Evolutionary conservation across 208 protist genomes (phyloP).

Genomic region (Angomonas desouzai): DNA sequence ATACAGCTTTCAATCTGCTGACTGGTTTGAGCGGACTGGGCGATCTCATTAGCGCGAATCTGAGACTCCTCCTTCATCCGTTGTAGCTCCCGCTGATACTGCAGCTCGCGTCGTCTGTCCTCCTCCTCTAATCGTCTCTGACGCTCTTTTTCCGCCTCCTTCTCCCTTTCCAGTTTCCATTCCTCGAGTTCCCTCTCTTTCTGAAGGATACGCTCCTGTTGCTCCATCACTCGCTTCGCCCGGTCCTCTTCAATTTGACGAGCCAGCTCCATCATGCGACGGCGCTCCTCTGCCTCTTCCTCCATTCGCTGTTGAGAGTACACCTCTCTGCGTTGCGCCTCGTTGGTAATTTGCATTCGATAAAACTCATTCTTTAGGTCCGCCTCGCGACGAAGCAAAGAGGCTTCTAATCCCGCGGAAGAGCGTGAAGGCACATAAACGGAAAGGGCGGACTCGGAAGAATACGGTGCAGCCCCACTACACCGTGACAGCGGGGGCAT

Average conservation of each 20-base stretch:
- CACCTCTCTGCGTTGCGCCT: slow-evolving; percentile 33
- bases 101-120: slow-evolving; percentile 61
- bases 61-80: slow-evolving; percentile 61
- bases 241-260: slow-evolving; percentile 60
- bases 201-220: slow-evolving; percentile 61
- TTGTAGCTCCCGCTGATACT: slow-evolving; percentile 66
- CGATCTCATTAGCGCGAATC: slow-evolving; percentile 20
- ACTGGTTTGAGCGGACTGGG: slow-evolving; percentile 30
- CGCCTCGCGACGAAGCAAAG: slow-evolving; percentile 58
- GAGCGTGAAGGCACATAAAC: background rate
- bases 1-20: slow-evolving; percentile 35
- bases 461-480: slow-evolving; percentile 12
- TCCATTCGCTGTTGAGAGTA: slow-evolving; percentile 34
- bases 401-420: slow-evolving; percentile 26
- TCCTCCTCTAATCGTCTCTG: slow-evolving; percentile 52
- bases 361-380: slow-evolving; percentile 63
- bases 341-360: slow-evolving; percentile 42
- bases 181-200: slow-evolving; percentile 80
- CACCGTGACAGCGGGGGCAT: slow-evolving; percentile 52
- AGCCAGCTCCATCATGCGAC: slow-evolving; percentile 40
- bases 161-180: slow-evolving; percentile 67
- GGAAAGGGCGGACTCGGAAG: background rate
- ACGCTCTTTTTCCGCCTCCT: slow-evolving; percentile 44
- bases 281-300: slow-evolving; percentile 54
- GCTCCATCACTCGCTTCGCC: slow-evolving; percentile 47